These are phyloP conservation scores for Solanum okadae DNA, from an alignment of 257 asterid species.

Conservation along the genomic window DNA sequence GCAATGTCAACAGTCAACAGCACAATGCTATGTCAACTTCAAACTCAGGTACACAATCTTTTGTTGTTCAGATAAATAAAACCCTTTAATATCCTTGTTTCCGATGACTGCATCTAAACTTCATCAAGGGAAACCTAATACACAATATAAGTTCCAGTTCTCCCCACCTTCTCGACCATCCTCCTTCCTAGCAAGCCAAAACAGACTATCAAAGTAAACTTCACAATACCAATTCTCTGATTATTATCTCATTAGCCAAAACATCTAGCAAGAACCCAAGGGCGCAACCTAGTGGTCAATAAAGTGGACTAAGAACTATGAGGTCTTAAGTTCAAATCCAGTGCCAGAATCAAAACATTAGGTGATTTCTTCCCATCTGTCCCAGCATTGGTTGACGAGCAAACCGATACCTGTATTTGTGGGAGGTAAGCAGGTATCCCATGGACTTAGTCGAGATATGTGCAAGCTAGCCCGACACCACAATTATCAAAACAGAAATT, in stretches of 20 bases:
- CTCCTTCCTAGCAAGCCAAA: background rate
- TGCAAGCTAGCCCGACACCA: background rate
- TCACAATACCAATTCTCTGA: background rate
- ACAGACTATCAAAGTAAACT: background rate
- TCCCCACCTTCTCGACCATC: background rate
- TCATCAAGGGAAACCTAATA: background rate
- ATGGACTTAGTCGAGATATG: background rate
- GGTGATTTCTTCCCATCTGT: background rate
- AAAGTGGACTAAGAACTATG: background rate
- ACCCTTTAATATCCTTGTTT: background rate
- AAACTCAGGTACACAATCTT: background rate
- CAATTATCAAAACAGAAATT: background rate
- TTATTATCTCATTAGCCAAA: background rate
- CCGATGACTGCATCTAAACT: background rate
- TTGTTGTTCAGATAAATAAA: background rate
- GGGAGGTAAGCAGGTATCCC: background rate
- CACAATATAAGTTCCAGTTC: background rate
- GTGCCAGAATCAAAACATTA: background rate
- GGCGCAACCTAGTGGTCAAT: background rate
- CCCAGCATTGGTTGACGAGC: background rate
- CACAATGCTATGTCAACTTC: background rate
- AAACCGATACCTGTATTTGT: background rate
- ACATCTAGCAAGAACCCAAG: background rate
- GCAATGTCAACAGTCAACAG: background rate
- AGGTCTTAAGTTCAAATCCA: background rate